phyloP scores from a whole-genome alignment of 2,329 filamentous ascomycete genomes.

The Claviceps fusiformis region DNA sequence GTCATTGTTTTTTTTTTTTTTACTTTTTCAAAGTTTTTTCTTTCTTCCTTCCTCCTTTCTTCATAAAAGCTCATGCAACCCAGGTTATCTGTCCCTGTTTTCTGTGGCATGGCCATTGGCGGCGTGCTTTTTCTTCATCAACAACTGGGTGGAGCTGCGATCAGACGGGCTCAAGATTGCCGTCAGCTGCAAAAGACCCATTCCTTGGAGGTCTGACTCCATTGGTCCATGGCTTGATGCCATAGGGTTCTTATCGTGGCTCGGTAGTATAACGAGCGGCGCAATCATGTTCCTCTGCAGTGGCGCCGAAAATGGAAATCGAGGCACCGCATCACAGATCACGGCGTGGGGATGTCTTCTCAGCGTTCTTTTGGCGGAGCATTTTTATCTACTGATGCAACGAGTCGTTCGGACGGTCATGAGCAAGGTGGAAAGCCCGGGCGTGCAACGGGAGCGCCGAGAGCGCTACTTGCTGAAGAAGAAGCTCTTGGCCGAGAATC shows the following conservation, averaged over 20 bases:
- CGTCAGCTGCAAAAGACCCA: constrained; percentile 74
- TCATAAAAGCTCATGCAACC: constrained; percentile 17
- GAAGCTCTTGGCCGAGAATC: constrained; percentile 59
- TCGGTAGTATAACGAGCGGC: constrained; percentile 76
- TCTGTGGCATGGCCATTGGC: constrained; percentile 93
- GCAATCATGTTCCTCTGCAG: constrained; percentile 85
- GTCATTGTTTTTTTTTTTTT: neutral
- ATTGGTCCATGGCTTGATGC: constrained; percentile 88
- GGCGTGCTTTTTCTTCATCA: constrained; percentile 74
- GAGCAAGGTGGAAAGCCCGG: constrained; percentile 70
- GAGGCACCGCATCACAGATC: constrained; percentile 56
- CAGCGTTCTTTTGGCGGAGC: constrained; percentile 73
- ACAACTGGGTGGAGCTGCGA: constrained; percentile 92
- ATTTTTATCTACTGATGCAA: constrained; percentile 72
- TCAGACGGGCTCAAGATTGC: constrained; percentile 93
- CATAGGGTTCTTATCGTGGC: constrained; percentile 82
- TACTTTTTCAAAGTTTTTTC: neutral
- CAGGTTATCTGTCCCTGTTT: constrained; percentile 81
- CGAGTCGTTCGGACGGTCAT: constrained; percentile 60
- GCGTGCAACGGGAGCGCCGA: constrained; percentile 69
- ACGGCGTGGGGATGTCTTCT: constrained; percentile 70
- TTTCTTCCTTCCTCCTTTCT: neutral
- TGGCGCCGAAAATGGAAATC: constrained; percentile 48
- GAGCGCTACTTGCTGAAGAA: constrained; percentile 73
- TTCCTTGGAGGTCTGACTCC: constrained; percentile 79